Percentiles rank a stretch among this genome's conserved stretches.
Evolutionary conservation across 1,284 basidiomycete genomes (phyloP).

Genomic region (Thecaphora thlaspeos): DNA sequence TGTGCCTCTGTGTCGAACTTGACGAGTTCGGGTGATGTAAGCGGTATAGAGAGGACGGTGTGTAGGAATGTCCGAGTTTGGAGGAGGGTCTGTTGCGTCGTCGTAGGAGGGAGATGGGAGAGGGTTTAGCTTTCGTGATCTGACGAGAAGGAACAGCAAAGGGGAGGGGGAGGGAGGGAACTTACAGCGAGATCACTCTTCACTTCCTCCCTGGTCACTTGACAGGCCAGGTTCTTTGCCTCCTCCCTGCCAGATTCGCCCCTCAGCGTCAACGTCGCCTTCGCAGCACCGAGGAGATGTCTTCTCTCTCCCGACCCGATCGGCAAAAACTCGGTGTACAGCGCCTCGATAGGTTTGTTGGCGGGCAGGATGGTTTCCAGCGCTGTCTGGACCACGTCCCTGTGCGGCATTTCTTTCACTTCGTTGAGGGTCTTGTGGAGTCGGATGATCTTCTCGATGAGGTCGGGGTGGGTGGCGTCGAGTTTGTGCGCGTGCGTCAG

Average conservation of each 20-base stretch:
- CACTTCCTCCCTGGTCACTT: too few species aligned
- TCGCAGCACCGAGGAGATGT: conserved; percentile 7
- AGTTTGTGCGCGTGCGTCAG: conserved; percentile 67
- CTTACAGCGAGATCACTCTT: too few species aligned
- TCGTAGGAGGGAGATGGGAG: conserved; percentile 6
- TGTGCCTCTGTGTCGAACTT: conserved; percentile 49
- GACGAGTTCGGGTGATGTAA: conserved; percentile 5
- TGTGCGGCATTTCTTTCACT: conserved; percentile 26
- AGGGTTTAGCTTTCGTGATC: too few species aligned
- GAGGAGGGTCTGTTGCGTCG: not conserved
- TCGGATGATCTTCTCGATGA: conserved; percentile 72
- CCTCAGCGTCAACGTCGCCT: conserved; percentile 7
- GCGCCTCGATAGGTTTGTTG: conserved; percentile 64
- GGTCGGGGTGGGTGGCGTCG: conserved; percentile 66
- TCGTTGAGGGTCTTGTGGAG: conserved; percentile 4
- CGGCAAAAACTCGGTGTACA: conserved; percentile 64
- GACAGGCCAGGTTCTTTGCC: conserved; percentile 9
- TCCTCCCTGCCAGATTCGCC: conserved; percentile 7
- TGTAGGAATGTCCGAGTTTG: too few species aligned
- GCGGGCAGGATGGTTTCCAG: conserved; percentile 30
- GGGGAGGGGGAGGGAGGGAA: too few species aligned
- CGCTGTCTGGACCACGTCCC: conserved; percentile 59
- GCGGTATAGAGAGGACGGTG: conserved; percentile 2
- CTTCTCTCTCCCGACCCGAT: not conserved
- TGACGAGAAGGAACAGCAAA: too few species aligned